Percentiles rank a stretch among this genome's conserved stretches.
Conservation (phyloP, 2,329 filamentous ascomycete genomes). For the Zasmidium citrigriseum region DNA sequence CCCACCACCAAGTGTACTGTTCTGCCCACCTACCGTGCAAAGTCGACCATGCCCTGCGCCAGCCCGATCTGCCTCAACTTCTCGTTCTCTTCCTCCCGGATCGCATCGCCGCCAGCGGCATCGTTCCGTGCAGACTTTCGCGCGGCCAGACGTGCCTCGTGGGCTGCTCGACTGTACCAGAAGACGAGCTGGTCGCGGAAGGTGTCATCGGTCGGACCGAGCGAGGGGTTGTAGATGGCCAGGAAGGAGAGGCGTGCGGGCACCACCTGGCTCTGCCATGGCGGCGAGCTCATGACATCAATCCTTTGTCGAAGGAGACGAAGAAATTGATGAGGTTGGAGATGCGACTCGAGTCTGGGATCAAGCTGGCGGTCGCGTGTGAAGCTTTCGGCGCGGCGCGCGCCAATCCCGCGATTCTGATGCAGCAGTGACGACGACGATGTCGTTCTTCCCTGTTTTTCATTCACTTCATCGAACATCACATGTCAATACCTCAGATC, state of each 20-base stretch:
- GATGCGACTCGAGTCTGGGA: not conserved
- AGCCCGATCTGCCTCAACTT: constrained; percentile 89
- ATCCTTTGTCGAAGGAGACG: too few relatives aligned
- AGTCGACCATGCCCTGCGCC: constrained; percentile 94
- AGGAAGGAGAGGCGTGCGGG: constrained; percentile 89
- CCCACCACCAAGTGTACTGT: not conserved
- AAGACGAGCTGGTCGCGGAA: constrained; percentile 86
- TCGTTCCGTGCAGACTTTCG: constrained; percentile 32
- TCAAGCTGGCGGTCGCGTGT: not conserved
- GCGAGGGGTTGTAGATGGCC: constrained; percentile 89
- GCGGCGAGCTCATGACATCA: constrained; percentile 26
- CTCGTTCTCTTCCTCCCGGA: constrained; percentile 73
- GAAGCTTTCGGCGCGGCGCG: not conserved
- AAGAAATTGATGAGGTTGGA: too few relatives aligned
- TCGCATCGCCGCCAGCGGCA: constrained; percentile 36
- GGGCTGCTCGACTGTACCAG: constrained; percentile 65
- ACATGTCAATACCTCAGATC: not conserved
- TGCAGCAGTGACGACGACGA: not conserved
- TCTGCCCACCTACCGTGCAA: constrained; percentile 61
- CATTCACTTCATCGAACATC: not conserved
- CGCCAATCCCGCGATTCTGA: not conserved
- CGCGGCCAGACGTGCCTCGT: constrained; percentile 28
- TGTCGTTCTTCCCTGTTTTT: not conserved
- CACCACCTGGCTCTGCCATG: constrained; percentile 29
- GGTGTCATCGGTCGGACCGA: constrained; percentile 72